Base-by-base conservation (phyloP, 352 stramenopile genomes). In the Plasmopara halstedii region DNA sequence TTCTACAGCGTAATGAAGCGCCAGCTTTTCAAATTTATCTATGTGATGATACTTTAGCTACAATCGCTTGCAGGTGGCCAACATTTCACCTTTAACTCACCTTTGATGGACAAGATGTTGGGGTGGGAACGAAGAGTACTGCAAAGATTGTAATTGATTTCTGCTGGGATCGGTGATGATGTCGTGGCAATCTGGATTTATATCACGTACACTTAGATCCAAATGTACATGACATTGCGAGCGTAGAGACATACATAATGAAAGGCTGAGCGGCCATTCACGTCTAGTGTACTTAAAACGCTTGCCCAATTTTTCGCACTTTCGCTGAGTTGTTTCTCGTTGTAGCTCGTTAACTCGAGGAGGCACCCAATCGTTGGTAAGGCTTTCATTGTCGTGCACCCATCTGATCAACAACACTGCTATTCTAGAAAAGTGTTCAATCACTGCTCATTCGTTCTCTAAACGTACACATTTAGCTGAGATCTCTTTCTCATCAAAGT, bases 1-100 rank as follows among this genome's bases (percentile, higher is more conserved):
- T 26, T 74, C 48, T 8, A 70, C 52, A 18, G 76, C 70, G 34
- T 84, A 77, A 34, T 80, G 59, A 2, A 88, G 60, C 0, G 76
- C 56, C 4, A 55, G 47, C n/a, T 64, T 72, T 6, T 58, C 58
- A n/a, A 73, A 70, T 5, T 37, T 25, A 43, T 82, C 68, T 80
- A 36, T 29, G 14, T 9, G 2, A 8, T 15, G 17, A 18, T 10
- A 29, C 1, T 29, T 10, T 6, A 29, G 25, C 11, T 11, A 29
- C 25, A 4, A 29, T 11, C 6, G 25, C 4, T n/a, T 11, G 19
- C 2, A 6, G 10, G 26, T 14, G 19, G 23, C 26, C 1, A 26
- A 34, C 1, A n/a, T n/a, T 20, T n/a, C n/a, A n/a, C n/a, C n/a
- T n/a, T 21, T 25, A 1, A 14, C 38, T 3, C 44, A 74, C 70